phyloP scores from a whole-genome alignment of 1,284 basidiomycete species.

The Apiotrichum laibachii region DNA sequence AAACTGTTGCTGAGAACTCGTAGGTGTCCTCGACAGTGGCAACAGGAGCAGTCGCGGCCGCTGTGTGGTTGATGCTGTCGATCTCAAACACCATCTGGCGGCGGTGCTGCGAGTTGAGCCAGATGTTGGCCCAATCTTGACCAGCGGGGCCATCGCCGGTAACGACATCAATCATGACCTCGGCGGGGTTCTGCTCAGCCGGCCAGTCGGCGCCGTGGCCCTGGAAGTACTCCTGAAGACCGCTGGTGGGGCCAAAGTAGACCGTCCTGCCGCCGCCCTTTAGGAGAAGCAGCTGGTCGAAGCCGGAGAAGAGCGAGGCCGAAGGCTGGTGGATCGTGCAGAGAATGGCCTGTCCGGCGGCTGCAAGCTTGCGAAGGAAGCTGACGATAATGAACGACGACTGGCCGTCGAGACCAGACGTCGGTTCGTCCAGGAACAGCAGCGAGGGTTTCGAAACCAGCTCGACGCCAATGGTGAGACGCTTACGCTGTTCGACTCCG shows the following conservation, averaged over 20 bases:
- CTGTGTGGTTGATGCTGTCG: slow-evolving; percentile 37
- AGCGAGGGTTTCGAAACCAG: slow-evolving; percentile 41
- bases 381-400: slow-evolving; percentile 60
- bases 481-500: slow-evolving; percentile 49
- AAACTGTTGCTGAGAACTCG: slow-evolving; percentile 39
- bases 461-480: slow-evolving; percentile 56
- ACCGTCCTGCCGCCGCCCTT: slow-evolving; percentile 54
- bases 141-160: slow-evolving; percentile 41
- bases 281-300: slow-evolving; percentile 65
- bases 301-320: slow-evolving; percentile 62
- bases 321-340: slow-evolving; percentile 60
- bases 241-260: slow-evolving; percentile 56
- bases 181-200: slow-evolving; percentile 55
- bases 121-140: slow-evolving; percentile 67
- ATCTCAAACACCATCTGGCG: slow-evolving; percentile 48
- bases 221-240: slow-evolving; percentile 56
- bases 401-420: slow-evolving; percentile 58
- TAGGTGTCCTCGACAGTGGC: slow-evolving; percentile 27
- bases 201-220: slow-evolving; percentile 36
- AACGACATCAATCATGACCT: slow-evolving; percentile 48
- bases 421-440: slow-evolving; percentile 54
- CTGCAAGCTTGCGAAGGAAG: slow-evolving; percentile 57
- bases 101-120: slow-evolving; percentile 56
- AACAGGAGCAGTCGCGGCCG: slow-evolving; percentile 14
- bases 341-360: slow-evolving; percentile 52